Evolutionary conservation across 495 filamentous ascomycete genomes (phyloP).

Genomic region (Hypomontagnella monticulosa): DNA sequence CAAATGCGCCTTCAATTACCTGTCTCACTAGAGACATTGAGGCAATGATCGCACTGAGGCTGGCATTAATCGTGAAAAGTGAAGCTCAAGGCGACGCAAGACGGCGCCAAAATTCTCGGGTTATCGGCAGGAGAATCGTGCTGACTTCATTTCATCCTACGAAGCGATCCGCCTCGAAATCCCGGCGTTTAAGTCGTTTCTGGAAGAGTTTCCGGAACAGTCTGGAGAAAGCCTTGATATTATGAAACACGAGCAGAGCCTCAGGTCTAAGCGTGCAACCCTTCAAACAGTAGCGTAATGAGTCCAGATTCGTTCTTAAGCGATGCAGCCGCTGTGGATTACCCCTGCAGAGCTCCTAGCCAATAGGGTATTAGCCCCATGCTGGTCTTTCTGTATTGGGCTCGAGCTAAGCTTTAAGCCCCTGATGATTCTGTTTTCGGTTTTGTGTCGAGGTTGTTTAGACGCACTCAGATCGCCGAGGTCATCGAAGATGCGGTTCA

Average conservation of each 20-base stretch:
- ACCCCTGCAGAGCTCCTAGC: background rate
- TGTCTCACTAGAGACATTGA: slow-evolving; percentile 33
- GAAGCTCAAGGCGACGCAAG: slow-evolving; percentile 18
- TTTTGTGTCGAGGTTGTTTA: slow-evolving; percentile 10
- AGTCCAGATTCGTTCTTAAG: background rate
- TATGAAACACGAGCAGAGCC: slow-evolving; percentile 27
- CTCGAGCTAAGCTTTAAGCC: slow-evolving; percentile 21
- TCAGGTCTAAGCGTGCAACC: slow-evolving; percentile 23
- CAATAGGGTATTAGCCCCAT: slow-evolving; percentile 11
- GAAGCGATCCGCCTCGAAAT: slow-evolving; percentile 4
- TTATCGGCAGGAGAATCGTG: background rate
- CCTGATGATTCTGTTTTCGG: slow-evolving; percentile 11
- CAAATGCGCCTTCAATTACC: slow-evolving; percentile 1
- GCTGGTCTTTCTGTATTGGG: slow-evolving; percentile 10
- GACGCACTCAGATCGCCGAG: no score
- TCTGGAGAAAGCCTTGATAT: slow-evolving; percentile 7
- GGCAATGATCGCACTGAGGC: slow-evolving; percentile 28
- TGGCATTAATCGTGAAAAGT: slow-evolving; percentile 10
- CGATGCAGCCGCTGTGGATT: slow-evolving; percentile 17
- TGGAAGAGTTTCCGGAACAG: slow-evolving; percentile 8
- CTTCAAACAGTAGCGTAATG: slow-evolving; percentile 38
- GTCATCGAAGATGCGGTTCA: no score
- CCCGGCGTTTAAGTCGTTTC: slow-evolving; percentile 20
- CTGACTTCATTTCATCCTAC: background rate
- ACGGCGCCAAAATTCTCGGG: slow-evolving; percentile 20